phyloP scores from a whole-genome alignment of 108 stramenopile species.

The Poteriospumella lacustris region DNA sequence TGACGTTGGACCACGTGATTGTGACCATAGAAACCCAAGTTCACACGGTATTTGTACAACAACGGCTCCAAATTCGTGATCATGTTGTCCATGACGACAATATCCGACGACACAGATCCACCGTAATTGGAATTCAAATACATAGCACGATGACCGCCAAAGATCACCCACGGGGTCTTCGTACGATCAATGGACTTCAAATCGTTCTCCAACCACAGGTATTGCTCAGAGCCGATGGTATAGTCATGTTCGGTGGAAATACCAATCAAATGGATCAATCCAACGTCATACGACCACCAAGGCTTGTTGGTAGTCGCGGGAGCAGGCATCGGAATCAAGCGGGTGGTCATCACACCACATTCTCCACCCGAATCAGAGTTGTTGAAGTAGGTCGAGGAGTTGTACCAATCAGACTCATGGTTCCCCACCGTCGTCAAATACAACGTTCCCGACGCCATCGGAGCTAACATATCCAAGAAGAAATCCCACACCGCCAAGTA shows the following conservation, averaged over 20 bases:
- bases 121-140: constrained; percentile 45
- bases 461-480: neutral
- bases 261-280: constrained; percentile 47
- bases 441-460: neutral
- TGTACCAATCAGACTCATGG: constrained; percentile 30
- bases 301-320: constrained; percentile 24
- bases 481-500: constrained; percentile 24
- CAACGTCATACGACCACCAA: constrained; percentile 33
- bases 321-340: neutral
- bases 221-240: constrained; percentile 30
- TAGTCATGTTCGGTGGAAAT: constrained; percentile 47
- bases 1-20: constrained; percentile 27
- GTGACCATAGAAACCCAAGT: constrained; percentile 26
- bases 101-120: constrained; percentile 1
- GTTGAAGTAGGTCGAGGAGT: neutral
- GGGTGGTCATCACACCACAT: neutral
- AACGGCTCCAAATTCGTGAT: neutral
- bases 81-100: constrained; percentile 13
- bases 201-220: constrained; percentile 36
- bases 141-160: constrained; percentile 49
- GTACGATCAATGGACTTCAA: constrained; percentile 40
- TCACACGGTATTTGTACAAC: constrained; percentile 10
- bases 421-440: constrained; percentile 27
- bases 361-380: neutral
- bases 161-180: constrained; percentile 45